phyloP scores from a whole-genome alignment of 345 rosid genomes.

The Citrus reticulata region DNA sequence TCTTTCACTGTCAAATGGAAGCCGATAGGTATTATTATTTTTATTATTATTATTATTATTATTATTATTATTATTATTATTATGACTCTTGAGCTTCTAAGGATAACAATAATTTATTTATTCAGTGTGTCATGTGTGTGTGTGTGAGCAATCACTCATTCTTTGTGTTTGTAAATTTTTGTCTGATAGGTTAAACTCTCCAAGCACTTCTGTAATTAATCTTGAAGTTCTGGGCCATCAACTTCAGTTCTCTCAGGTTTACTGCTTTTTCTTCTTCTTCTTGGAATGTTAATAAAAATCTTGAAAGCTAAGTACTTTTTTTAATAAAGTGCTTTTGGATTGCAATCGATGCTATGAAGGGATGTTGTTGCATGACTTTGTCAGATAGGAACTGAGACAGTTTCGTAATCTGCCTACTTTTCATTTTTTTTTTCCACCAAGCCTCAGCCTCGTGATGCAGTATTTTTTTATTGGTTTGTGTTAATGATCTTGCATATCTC shows the following conservation, averaged over 20 bases:
- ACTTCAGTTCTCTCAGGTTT: conserved; percentile 76
- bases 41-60: too few relatives aligned
- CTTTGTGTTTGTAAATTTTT: background rate
- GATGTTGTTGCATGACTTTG: background rate
- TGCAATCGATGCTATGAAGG: background rate
- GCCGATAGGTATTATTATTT: conserved; percentile 11
- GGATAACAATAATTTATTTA: background rate
- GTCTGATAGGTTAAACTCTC: conserved; percentile 66
- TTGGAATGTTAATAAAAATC: background rate
- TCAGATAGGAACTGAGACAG: background rate
- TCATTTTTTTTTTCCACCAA: background rate
- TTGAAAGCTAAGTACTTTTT: background rate
- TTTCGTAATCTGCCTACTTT: background rate
- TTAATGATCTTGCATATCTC: background rate
- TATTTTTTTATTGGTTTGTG: background rate
- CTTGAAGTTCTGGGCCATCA: conserved; percentile 76
- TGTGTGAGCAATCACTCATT: background rate
- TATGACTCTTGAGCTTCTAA: background rate
- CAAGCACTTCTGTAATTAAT: conserved; percentile 57
- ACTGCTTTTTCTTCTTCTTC: background rate
- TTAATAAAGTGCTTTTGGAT: background rate
- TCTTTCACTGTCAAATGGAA: conserved; percentile 10
- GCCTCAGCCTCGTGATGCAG: background rate
- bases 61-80: too few relatives aligned
- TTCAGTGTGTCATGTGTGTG: too few relatives aligned